These are phyloP conservation scores for Botrytis squamosa DNA, from an alignment of 2,329 filamentous ascomycete genomes.

Conservation along the genomic window DNA sequence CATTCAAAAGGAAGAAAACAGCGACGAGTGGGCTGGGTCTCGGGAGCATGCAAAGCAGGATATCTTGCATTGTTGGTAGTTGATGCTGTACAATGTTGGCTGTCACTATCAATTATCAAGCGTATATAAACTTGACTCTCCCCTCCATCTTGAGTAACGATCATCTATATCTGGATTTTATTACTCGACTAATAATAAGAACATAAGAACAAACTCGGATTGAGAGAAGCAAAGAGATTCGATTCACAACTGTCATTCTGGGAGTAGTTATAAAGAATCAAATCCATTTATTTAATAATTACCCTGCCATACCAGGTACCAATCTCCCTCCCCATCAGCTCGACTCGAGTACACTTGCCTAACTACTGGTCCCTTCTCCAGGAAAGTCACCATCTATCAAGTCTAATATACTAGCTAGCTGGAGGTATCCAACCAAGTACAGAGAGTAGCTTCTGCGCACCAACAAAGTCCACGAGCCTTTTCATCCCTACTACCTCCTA, in stretches of 20 bases:
- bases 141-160: slow-evolving; percentile 11
- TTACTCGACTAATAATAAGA: neutral
- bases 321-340: neutral
- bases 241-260: neutral
- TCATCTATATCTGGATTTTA: neutral
- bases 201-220: neutral
- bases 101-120: neutral
- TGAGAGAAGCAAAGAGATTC: neutral
- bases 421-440: neutral
- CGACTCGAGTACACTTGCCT: neutral
- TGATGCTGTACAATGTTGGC: neutral
- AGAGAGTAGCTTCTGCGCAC: neutral
- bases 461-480: neutral
- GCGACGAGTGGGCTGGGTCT: neutral
- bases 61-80: neutral
- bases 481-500: neutral
- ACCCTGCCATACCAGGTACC: neutral
- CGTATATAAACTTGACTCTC: slow-evolving; percentile 3
- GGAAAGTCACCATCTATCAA: neutral
- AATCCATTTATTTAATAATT: neutral
- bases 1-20: neutral
- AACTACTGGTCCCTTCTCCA: neutral
- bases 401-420: neutral
- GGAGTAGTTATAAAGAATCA: neutral
- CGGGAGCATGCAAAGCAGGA: neutral